phyloP scores from a whole-genome alignment of 345 rosid genomes.

The Turritis glabra region DNA sequence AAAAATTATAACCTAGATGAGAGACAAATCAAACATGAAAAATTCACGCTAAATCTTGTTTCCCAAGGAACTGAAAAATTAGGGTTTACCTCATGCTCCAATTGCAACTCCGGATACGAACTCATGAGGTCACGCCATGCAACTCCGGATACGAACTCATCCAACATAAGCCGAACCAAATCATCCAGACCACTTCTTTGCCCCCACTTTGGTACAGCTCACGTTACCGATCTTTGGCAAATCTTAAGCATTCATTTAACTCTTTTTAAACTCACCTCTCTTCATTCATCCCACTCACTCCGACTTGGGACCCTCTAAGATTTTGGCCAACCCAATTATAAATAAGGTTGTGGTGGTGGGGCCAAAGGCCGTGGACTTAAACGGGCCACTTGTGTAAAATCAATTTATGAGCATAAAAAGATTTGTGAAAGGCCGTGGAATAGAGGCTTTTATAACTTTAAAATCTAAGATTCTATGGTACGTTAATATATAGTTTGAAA shows the following conservation, averaged over 20 bases:
- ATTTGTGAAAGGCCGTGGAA: not conserved
- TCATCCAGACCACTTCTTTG: not conserved
- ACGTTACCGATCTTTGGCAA: not conserved
- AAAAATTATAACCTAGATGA: too few species aligned
- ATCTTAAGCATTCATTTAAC: not conserved
- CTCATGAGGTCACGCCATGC: not conserved
- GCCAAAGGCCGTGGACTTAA: not conserved
- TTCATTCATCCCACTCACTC: not conserved
- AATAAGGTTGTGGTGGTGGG: not conserved
- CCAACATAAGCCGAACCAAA: not conserved
- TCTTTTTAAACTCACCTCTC: not conserved
- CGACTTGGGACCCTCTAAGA: too few species aligned
- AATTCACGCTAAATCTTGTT: too few species aligned
- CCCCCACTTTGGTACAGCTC: not conserved
- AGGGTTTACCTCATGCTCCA: not conserved
- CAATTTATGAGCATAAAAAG: too few species aligned
- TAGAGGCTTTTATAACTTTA: not conserved
- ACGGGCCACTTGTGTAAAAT: not conserved
- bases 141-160: not conserved
- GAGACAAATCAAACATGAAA: too few species aligned
- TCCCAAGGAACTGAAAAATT: not conserved
- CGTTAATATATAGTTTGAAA: not conserved
- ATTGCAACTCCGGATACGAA: not conserved
- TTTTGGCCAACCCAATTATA: not conserved
- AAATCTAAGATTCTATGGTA: not conserved